phyloP scores from a whole-genome alignment of 2,329 filamentous ascomycete genomes.

The Exophiala alcalophila region DNA sequence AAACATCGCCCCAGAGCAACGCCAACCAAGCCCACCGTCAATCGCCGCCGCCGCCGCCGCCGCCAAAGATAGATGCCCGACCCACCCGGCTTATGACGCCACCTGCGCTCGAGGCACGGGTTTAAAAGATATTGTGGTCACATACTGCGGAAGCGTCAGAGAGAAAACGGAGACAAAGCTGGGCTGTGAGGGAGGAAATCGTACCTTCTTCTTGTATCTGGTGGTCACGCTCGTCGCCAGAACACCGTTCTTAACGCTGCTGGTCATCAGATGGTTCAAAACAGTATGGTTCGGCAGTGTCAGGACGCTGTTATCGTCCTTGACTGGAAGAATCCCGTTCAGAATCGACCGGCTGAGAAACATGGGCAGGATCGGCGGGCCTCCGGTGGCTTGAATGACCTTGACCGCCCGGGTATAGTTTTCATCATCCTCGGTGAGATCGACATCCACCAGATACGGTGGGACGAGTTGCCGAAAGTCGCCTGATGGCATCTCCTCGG shows the following conservation, averaged over 20 bases:
- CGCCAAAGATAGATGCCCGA: no score
- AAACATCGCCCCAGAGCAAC: neutral
- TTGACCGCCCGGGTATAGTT: constrained; percentile 70
- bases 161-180: neutral
- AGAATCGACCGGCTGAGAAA: constrained; percentile 93
- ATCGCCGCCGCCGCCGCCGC: no score
- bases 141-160: constrained; percentile 62
- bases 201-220: constrained; percentile 84
- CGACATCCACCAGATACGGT: constrained; percentile 80
- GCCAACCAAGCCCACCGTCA: neutral
- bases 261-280: constrained; percentile 92
- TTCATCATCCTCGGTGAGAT: constrained; percentile 74
- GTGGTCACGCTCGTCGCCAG: constrained; percentile 94
- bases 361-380: constrained; percentile 79
- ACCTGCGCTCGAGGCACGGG: constrained; percentile 58
- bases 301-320: constrained; percentile 95
- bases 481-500: constrained; percentile 54
- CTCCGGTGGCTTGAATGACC: constrained; percentile 74
- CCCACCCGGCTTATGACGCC: no score
- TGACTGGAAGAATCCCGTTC: constrained; percentile 86
- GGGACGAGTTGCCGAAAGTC: constrained; percentile 73
- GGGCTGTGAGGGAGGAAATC: no score
- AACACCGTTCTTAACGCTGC: constrained; percentile 95
- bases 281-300: constrained; percentile 98
- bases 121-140: constrained; percentile 97